phyloP scores from a whole-genome alignment of 306 rosid species.

The Cyclanthera cordifolia region DNA sequence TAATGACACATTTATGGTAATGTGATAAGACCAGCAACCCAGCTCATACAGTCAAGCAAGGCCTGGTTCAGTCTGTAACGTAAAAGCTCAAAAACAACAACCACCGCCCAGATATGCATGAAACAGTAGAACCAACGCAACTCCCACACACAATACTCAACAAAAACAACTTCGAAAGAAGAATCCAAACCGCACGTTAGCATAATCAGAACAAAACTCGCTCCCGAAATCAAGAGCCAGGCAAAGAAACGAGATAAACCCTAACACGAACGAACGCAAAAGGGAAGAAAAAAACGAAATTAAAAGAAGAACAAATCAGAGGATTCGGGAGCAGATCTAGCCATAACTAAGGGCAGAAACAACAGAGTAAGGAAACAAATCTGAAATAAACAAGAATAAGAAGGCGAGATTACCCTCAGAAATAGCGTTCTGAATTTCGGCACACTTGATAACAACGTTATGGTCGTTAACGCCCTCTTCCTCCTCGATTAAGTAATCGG shows the following conservation, averaged over 20 bases:
- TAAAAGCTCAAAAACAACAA: not conserved
- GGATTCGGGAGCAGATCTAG: not conserved
- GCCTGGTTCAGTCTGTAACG: not conserved
- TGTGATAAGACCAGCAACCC: not conserved
- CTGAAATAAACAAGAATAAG: not conserved
- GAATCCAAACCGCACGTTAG: not conserved
- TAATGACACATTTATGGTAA: not conserved
- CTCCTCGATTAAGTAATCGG: conserved; percentile 73
- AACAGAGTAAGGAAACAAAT: not conserved
- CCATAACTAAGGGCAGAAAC: not conserved
- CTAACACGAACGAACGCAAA: not conserved
- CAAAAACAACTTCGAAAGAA: not conserved
- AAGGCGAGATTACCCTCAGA: conserved; percentile 46
- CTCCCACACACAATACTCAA: not conserved
- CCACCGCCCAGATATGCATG: not conserved
- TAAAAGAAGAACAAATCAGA: not conserved
- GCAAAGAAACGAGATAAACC: not conserved
- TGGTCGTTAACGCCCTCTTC: conserved; percentile 89
- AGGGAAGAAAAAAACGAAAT: not conserved
- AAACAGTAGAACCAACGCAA: not conserved
- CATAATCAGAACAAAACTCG: not conserved
- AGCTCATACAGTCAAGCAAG: not conserved
- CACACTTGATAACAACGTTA: conserved; percentile 74
- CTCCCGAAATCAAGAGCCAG: not conserved
- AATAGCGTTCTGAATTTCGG: conserved; percentile 85